These are phyloP conservation scores for Syzygium oleosum DNA, from an alignment of 345 rosid genomes.

Conservation along the genomic window DNA sequence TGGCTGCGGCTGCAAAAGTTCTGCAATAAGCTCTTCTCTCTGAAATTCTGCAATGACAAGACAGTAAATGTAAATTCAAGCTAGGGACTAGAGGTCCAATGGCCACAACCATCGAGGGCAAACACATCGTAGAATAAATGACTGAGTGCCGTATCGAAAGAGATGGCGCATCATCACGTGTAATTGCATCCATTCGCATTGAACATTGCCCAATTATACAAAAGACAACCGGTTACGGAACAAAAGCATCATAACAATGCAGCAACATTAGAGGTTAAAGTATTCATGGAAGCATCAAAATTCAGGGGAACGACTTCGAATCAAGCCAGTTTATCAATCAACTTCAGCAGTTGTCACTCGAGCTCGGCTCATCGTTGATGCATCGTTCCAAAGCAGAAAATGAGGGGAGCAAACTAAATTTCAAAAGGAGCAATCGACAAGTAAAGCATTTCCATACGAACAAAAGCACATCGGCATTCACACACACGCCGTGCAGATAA, in stretches of 20 bases:
- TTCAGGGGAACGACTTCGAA: neutral
- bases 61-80: neutral
- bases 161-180: neutral
- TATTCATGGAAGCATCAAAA: neutral
- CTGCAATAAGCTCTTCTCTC: slow-evolving; percentile 69
- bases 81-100: neutral
- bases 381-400: neutral
- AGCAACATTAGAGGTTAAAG: neutral
- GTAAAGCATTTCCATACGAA: neutral
- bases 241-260: neutral
- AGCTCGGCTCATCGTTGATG: neutral
- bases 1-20: slow-evolving; percentile 32
- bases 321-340: neutral
- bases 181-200: neutral
- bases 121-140: neutral
- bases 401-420: neutral
- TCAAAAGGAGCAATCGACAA: neutral
- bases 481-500: neutral
- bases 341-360: neutral
- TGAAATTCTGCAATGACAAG: slow-evolving; percentile 42
- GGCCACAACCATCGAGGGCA: neutral
- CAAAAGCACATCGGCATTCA: neutral
- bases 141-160: neutral
- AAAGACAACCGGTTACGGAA: neutral
- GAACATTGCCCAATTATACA: neutral